These are phyloP conservation scores for Umbelopsis ramanniana DNA, from an alignment of 192 early-diverging fungal genomes.

Conservation along the genomic window DNA sequence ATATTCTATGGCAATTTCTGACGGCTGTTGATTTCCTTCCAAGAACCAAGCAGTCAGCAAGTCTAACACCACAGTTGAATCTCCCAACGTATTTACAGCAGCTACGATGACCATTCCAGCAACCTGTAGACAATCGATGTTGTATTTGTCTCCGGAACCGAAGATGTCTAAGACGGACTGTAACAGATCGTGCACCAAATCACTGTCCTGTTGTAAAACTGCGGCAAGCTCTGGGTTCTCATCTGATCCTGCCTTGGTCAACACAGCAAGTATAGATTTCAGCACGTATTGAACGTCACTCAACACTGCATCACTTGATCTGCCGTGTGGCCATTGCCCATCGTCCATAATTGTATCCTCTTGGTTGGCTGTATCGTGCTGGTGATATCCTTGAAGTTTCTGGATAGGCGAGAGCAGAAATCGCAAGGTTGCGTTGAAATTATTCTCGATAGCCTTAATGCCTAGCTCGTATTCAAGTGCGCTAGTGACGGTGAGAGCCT, in stretches of 20 bases:
- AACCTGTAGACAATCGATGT: conserved; percentile 46
- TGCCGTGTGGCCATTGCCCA: neutral
- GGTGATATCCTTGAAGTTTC: neutral
- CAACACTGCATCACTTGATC: conserved; percentile 30
- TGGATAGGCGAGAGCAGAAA: conserved; percentile 27
- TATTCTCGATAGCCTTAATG: conserved; percentile 20
- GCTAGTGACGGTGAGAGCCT: conserved; percentile 47
- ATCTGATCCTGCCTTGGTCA: conserved; percentile 25
- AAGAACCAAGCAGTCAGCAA: conserved; percentile 38
- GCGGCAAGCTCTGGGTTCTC: neutral
- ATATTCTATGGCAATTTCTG: neutral
- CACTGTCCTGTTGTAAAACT: neutral
- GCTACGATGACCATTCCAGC: conserved; percentile 45
- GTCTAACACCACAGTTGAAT: conserved; percentile 22
- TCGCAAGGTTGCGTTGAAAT: conserved; percentile 25
- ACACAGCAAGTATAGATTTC: conserved; percentile 43
- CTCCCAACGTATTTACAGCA: conserved; percentile 27
- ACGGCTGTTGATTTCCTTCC: neutral
- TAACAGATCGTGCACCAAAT: conserved; percentile 25
- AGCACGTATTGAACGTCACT: conserved; percentile 40
- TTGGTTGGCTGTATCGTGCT: neutral
- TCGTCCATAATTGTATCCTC: neutral
- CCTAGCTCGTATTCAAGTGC: conserved; percentile 50
- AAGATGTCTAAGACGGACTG: conserved; percentile 30
- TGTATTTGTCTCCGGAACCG: conserved; percentile 20